A percentile compares a stretch with the other conserved stretches of the same genome.
Conservation (phyloP, 2,329 filamentous ascomycete genomes). For the Pseudocercospora pini-densiflorae region DNA sequence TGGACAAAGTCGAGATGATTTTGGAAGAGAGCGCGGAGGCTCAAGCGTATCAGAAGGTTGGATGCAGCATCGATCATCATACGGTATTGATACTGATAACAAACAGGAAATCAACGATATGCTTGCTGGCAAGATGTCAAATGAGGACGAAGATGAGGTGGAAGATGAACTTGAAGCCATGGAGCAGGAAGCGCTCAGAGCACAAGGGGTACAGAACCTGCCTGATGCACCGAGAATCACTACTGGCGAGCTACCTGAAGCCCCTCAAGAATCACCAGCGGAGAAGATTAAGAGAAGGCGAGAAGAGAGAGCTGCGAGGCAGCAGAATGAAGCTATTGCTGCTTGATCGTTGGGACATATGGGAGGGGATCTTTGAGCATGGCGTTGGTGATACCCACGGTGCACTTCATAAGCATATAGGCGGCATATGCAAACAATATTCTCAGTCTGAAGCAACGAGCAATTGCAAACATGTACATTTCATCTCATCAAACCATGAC, state of each 20-base stretch:
- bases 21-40: constrained; percentile 93
- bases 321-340: constrained; percentile 32
- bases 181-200: constrained; percentile 62
- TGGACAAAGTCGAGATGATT: constrained; percentile 92
- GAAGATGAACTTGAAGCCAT: constrained; percentile 91
- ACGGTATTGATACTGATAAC: constrained; percentile 7
- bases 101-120: constrained; percentile 87
- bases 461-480: too few species aligned
- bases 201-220: constrained; percentile 36
- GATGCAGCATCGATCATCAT: neutral
- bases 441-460: too few species aligned
- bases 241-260: constrained; percentile 38
- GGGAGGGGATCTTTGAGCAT: neutral
- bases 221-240: constrained; percentile 46
- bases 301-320: constrained; percentile 29
- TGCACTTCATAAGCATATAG: neutral
- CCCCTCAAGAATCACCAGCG: constrained; percentile 35
- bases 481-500: too few species aligned
- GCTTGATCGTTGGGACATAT: constrained; percentile 21
- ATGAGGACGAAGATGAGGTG: constrained; percentile 96
- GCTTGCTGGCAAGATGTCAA: constrained; percentile 84
- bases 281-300: constrained; percentile 36
- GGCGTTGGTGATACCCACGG: constrained; percentile 18
- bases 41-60: constrained; percentile 86
- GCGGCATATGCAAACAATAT: too few species aligned